A percentile compares a stretch with the other conserved stretches of the same genome.
These are phyloP conservation scores for Trichosporon inkin DNA, from an alignment of 1,284 basidiomycete species.

Conservation along the genomic window DNA sequence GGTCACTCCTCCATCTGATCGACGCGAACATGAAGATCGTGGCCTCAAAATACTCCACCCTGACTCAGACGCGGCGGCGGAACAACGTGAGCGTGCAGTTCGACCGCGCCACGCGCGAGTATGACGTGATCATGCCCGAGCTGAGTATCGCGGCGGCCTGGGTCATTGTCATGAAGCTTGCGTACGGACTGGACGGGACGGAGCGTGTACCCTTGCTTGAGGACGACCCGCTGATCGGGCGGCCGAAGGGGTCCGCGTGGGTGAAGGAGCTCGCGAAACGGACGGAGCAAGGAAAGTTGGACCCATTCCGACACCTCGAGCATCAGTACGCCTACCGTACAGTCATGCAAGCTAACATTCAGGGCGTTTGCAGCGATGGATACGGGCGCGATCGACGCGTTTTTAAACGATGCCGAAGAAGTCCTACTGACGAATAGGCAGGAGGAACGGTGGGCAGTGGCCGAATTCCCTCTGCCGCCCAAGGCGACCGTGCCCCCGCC, in stretches of 20 bases:
- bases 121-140: constrained; percentile 62
- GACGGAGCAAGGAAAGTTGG: constrained; percentile 38
- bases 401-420: constrained; percentile 30
- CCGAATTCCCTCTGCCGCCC: constrained; percentile 24
- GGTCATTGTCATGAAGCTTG: constrained; percentile 71
- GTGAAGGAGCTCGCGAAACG: constrained; percentile 53
- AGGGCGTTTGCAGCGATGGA: constrained; percentile 33
- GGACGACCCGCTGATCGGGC: constrained; percentile 57
- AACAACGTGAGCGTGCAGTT: not conserved
- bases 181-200: constrained; percentile 74
- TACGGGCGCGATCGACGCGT: constrained; percentile 34
- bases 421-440: constrained; percentile 34
- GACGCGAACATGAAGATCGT: constrained; percentile 42
- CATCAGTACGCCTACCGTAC: constrained; percentile 24
- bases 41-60: constrained; percentile 26
- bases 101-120: constrained; percentile 18
- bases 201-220: constrained; percentile 44
- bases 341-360: not conserved
- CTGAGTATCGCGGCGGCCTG: constrained; percentile 62
- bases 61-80: constrained; percentile 44
- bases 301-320: constrained; percentile 17
- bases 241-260: constrained; percentile 59
- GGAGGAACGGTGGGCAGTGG: constrained; percentile 2
- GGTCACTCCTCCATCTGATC: constrained; percentile 31
- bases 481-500: not conserved